Evolutionary conservation across 2,329 filamentous ascomycete species (phyloP).

Genomic region (Thelonectria olida): DNA sequence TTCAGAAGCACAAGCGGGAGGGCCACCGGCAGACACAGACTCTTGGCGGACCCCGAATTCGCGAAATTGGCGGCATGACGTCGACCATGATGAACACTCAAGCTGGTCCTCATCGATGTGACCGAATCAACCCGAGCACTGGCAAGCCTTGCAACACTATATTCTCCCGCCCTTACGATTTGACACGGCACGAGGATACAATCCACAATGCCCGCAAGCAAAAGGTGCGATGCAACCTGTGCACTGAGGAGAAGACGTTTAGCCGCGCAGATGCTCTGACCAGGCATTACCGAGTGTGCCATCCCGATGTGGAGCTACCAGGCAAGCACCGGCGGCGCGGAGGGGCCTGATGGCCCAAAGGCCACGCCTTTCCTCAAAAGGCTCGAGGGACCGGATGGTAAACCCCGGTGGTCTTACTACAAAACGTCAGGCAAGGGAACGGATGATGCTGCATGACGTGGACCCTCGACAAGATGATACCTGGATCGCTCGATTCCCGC

Average conservation of each 20-base stretch:
- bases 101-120: conserved; percentile 91
- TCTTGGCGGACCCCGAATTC: conserved; percentile 37
- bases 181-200: conserved; percentile 95
- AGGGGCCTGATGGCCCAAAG: conserved; percentile 24
- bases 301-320: conserved; percentile 87
- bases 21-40: conserved; percentile 81
- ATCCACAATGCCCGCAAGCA: conserved; percentile 96
- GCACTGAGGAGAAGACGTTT: conserved; percentile 96
- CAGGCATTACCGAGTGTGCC: conserved; percentile 92
- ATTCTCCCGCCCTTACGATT: conserved; percentile 94
- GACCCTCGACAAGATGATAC: conserved; percentile 26
- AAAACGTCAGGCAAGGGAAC: conserved; percentile 16
- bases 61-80: conserved; percentile 52
- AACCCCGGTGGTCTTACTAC: conserved; percentile 14
- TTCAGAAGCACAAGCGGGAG: conserved; percentile 97
- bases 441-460: conserved; percentile 43
- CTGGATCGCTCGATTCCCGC: conserved; percentile 28
- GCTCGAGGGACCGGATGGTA: conserved; percentile 1
- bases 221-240: conserved; percentile 92
- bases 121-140: conserved; percentile 92
- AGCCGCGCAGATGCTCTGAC: conserved; percentile 95
- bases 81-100: conserved; percentile 80
- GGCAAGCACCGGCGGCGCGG: conserved; percentile 62
- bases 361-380: neutral
- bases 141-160: conserved; percentile 94